Base-by-base conservation (phyloP, 2,329 filamentous ascomycete genomes). In the Lachnellula occidentalis region DNA sequence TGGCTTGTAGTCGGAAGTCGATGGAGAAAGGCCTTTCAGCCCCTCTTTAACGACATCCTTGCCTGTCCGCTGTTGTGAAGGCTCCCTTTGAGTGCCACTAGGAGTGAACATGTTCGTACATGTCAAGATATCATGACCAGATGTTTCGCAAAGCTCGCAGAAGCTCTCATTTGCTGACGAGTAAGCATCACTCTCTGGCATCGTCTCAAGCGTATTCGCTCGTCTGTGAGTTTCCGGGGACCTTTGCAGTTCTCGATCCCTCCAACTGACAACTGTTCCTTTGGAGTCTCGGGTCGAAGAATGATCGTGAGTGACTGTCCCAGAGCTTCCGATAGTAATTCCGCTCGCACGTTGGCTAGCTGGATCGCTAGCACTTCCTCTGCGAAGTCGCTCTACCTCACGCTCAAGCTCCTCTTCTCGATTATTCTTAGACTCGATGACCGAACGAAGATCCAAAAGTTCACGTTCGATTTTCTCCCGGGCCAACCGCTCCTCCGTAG, bases 91-190 rank as follows among this genome's bases (percentile, higher is more conserved):
- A 21, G 54, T 54, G 22, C 59, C 62, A 52, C 65, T 65, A 7
- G 64, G 58, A 39, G 64, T 69, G 57, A 89, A 92, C 85, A 96
- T 94, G 70, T 90, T 92, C 51, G 88, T 91, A 77, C 92, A 97
- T 21, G 89, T 95, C 54, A 97, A 77, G 57, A 97, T 96, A 66
- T 97, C 92, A 68, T 97, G 92, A 15, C 92, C 92, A 46, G 83
- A 80, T 34, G 88, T 89, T 74, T 96, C 92, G 73, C 92, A 97
- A 58, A 97, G 94, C 73, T 97, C 94, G 72, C 92, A 97, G 52
- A 68, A 68, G 49, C 62, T 85, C 68, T 91, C 88, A 39, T 87
- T 89, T 21, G 82, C 80, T 27, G 81, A 83, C 37, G 87, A 88
- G 70, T 86, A 80, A 14, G 78, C 77, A 63, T 88, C 86, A 66